Evolutionary conservation across 495 filamentous ascomycete genomes (phyloP), one percentile per base, ranked within the genome.

Genomic region (Lineolata rhizophorae): DNA sequence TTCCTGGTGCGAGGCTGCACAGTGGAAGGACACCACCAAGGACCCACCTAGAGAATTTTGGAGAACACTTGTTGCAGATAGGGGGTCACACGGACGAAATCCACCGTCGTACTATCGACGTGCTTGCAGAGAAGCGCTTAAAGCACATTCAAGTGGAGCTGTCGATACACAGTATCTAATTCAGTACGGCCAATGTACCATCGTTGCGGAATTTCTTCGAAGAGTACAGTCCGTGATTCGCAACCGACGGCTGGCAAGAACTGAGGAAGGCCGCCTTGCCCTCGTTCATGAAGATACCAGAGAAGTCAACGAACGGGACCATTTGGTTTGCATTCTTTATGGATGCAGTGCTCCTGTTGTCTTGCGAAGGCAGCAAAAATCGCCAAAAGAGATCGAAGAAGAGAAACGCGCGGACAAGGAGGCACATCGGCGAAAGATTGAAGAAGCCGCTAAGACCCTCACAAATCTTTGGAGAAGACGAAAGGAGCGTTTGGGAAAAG

Each of bases 331-430:
- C 28, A 55, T 59, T 21, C 32, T 61, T 1, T 56, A 45, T 29
- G 57, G 56, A 1, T 58, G 53, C 30, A 58, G 52, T 21, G 56
- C 59, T 1, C 57, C 57, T 4, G 53, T 59, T 2, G 49, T 53
- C 15, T 41, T 58, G 1, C 50, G 52, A 6, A 21, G 33, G 25
- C 18, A 20, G 27, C 16, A 13, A 37, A 45, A 20, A 14, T 31
- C 4, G n/a, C 12, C 15, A 18, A 31, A 33, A 24, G 35, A 31
- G 9, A 15, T 15, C 28, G n/a, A 12, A 28, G 30, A 36, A 15
- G 2, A 38, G n/a, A n/a, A n/a, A n/a, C n/a, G n/a, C n/a, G n/a
- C n/a, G n/a, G n/a, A n/a, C n/a, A n/a, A n/a, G n/a, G n/a, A n/a
- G n/a, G n/a, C n/a, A n/a, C n/a, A n/a, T n/a, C n/a, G n/a, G n/a